Percentiles rank a stretch among this genome's conserved stretches.
Evolutionary conservation across 306 rosid species (phyloP).

Genomic region (barrel medic (Medicago truncatula)): DNA sequence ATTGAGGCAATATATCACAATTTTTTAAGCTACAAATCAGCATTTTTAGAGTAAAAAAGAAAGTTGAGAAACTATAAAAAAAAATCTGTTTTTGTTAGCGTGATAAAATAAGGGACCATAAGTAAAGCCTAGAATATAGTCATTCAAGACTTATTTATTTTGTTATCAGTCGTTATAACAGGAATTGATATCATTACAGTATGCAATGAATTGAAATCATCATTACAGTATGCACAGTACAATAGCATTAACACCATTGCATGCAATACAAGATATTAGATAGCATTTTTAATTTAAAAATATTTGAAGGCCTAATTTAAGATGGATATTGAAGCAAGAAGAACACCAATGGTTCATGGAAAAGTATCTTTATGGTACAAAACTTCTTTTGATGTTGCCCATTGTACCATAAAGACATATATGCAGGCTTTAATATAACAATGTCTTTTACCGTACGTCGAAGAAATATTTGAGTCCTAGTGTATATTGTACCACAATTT

Average conservation of each 20-base stretch:
- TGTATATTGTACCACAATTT: no score
- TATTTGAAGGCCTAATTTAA: not conserved
- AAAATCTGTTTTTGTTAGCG: no score
- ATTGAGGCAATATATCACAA: no score
- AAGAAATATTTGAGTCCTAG: not conserved
- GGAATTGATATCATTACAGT: not conserved
- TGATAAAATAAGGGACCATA: no score
- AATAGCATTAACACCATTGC: constrained; percentile 20
- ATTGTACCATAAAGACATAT: constrained; percentile 18
- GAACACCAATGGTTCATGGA: not conserved
- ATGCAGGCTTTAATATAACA: constrained; percentile 20
- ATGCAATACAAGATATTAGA: not conserved
- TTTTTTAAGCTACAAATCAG: no score
- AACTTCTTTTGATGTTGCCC: constrained; percentile 10
- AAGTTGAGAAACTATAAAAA: no score
- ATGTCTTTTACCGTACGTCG: not conserved
- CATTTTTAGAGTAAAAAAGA: no score
- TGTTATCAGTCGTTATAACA: not conserved
- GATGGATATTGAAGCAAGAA: constrained; percentile 7
- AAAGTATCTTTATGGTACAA: constrained; percentile 21
- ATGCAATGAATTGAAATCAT: no score
- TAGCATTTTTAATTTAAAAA: constrained; percentile 20
- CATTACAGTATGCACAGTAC: not conserved
- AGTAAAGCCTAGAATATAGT: no score
- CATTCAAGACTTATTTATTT: no score